Evolutionary conservation across 1,284 basidiomycete species (phyloP), one percentile per base, ranked within the genome.

Genomic region (Moniliophthora roreri): DNA sequence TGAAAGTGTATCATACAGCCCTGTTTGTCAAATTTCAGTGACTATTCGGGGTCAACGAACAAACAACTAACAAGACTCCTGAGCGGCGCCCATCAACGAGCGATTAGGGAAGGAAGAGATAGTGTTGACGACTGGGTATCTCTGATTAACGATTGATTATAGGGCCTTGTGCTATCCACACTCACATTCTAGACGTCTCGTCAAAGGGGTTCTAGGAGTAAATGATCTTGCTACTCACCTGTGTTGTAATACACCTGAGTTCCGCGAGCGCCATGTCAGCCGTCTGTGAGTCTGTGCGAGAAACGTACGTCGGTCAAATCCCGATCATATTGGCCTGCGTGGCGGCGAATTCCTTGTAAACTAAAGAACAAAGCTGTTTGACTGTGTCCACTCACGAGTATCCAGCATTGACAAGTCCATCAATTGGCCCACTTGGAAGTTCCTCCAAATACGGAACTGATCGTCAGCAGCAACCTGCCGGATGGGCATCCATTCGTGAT

Each of bases 401-500:
- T 86, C 84, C n/a, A 85, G 72, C 76, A 84, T 81, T 23, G 80
- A 77, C 51, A 82, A 61, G 61, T 83, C 82, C 58, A 82, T 60
- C 9, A 87, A 72, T 62, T 81, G 79, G 44, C 83, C 84, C 26
- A 85, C 77, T 62, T 82, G 77, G 72, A 86, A 85, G 62, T 81
- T 81, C 35, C 85, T 75, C 83, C 83, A 88, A 57, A 87, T 85
- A 11, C 84, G 73, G 11, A 86, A 74, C 58, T 81, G 75, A 62
- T 87, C 84, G 50, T 78, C 77, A 2, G 77, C 74, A 53, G 77
- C 77, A 13, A 87, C 81, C 63, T 85, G 83, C 7, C 83, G 75
- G 54, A 87, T 83, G 13, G 85, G 85, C 72, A 87, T 80, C 84
- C 84, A 87, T 60, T 86, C 83, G 61, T 85, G 83, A 64, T 86